Conservation (phyloP, 768 basidiomycete genomes). For the Amyloporia xantha region DNA sequence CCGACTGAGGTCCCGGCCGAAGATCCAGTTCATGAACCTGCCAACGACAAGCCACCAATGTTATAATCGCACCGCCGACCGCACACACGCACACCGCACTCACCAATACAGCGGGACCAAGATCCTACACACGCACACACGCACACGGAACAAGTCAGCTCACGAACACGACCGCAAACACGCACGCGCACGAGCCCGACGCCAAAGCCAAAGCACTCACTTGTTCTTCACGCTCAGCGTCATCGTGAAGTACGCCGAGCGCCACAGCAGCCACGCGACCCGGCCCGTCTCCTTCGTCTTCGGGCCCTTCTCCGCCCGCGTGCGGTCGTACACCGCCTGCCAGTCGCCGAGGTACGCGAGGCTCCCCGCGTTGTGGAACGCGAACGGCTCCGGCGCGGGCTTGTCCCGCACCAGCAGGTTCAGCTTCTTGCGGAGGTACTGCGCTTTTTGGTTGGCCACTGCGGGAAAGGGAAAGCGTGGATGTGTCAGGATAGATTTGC, state of each 20-base stretch:
- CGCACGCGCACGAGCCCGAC: neutral
- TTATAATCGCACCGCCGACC: constrained; percentile 3
- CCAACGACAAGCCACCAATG: constrained; percentile 2
- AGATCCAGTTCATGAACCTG: constrained; percentile 76
- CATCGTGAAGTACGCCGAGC: constrained; percentile 76
- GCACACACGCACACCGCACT: constrained; percentile 17
- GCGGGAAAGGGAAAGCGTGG: neutral
- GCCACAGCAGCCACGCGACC: constrained; percentile 74
- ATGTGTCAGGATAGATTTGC: neutral
- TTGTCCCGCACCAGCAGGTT: constrained; percentile 42
- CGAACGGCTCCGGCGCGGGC: constrained; percentile 40
- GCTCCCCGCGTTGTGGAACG: constrained; percentile 67
- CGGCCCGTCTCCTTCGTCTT: constrained; percentile 56
- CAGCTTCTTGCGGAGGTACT: constrained; percentile 57
- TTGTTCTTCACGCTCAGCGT: constrained; percentile 68
- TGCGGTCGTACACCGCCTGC: constrained; percentile 74
- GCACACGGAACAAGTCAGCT: constrained; percentile 5
- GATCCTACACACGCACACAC: constrained; percentile 35
- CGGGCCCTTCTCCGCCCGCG: constrained; percentile 38
- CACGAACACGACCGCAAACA: neutral
- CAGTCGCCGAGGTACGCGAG: constrained; percentile 79
- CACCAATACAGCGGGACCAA: constrained; percentile 63
- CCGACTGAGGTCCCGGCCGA: constrained; percentile 66
- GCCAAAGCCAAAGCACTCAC: constrained; percentile 29
- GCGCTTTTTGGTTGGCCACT: constrained; percentile 78